Conservation (phyloP, 345 rosid species). For the Dimocarpus longan region DNA sequence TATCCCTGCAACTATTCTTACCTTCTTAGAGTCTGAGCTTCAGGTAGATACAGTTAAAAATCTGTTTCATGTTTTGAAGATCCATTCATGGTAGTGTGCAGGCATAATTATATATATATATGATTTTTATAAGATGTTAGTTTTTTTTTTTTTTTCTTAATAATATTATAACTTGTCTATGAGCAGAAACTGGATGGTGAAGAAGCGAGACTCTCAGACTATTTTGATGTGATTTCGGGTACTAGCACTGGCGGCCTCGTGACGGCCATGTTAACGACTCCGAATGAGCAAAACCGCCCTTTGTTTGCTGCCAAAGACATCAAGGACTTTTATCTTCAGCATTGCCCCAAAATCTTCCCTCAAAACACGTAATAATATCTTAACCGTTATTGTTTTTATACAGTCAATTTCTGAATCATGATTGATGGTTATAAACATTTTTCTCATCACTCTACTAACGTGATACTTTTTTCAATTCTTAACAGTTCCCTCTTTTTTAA, state of each 20-base stretch:
- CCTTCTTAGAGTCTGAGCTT: slow-evolving; percentile 65
- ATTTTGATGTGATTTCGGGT: slow-evolving; percentile 68
- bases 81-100: too few species aligned
- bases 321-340: slow-evolving; percentile 47
- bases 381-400: too few species aligned
- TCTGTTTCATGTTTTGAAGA: too few species aligned
- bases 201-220: slow-evolving; percentile 67
- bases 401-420: too few species aligned
- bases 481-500: slow-evolving; percentile 35
- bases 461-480: too few species aligned
- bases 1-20: slow-evolving; percentile 62
- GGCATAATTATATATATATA: too few species aligned
- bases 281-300: slow-evolving; percentile 58
- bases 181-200: slow-evolving; percentile 68
- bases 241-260: slow-evolving; percentile 81
- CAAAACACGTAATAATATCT: slow-evolving; percentile 33
- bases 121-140: background rate
- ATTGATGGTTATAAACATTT: background rate
- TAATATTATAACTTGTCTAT: background rate
- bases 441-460: background rate
- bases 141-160: too few species aligned
- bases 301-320: slow-evolving; percentile 69
- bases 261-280: slow-evolving; percentile 65
- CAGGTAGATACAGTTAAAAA: slow-evolving; percentile 41
- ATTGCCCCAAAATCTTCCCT: slow-evolving; percentile 64